phyloP scores from a whole-genome alignment of 2,329 filamentous ascomycete species.

The Coniella vitis region DNA sequence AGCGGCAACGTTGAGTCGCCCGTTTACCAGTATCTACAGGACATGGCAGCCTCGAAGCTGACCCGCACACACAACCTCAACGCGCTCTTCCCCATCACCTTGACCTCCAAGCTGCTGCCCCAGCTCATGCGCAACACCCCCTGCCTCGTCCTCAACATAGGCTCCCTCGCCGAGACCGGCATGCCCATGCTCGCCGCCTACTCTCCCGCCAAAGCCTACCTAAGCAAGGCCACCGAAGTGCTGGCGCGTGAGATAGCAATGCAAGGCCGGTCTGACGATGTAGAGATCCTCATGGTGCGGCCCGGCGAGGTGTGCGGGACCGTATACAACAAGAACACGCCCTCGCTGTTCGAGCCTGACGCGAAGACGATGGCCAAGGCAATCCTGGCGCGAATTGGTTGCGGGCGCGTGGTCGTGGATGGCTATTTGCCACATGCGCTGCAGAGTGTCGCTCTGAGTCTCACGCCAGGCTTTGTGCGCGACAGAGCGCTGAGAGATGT shows the following conservation, averaged over 20 bases:
- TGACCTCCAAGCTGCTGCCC: conserved; percentile 41
- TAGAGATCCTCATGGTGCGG: conserved; percentile 20
- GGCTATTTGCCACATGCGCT: conserved; percentile 19
- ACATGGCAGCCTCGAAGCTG: conserved; percentile 30
- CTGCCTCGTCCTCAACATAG: conserved; percentile 43
- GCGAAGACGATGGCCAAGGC: conserved; percentile 17
- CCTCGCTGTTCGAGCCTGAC: conserved; percentile 17
- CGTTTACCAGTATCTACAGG: conserved; percentile 29
- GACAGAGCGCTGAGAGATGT: background rate
- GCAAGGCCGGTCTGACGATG: conserved; percentile 9
- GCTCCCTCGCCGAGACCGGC: conserved; percentile 37
- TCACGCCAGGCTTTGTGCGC: conserved; percentile 5
- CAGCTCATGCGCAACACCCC: conserved; percentile 33
- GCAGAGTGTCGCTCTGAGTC: conserved; percentile 6
- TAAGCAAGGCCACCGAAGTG: conserved; percentile 11
- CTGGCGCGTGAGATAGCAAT: conserved; percentile 18
- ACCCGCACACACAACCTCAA: conserved; percentile 40
- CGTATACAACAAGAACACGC: conserved; percentile 9
- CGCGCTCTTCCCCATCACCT: conserved; percentile 39
- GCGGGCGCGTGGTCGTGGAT: conserved; percentile 15
- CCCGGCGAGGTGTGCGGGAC: conserved; percentile 19
- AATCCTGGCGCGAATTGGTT: conserved; percentile 20
- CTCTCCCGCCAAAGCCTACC: conserved; percentile 24
- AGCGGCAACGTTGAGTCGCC: conserved; percentile 32
- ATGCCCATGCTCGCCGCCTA: conserved; percentile 36